phyloP scores from a whole-genome alignment of 208 protist genomes.

The Trypanosoma scelopori region DNA sequence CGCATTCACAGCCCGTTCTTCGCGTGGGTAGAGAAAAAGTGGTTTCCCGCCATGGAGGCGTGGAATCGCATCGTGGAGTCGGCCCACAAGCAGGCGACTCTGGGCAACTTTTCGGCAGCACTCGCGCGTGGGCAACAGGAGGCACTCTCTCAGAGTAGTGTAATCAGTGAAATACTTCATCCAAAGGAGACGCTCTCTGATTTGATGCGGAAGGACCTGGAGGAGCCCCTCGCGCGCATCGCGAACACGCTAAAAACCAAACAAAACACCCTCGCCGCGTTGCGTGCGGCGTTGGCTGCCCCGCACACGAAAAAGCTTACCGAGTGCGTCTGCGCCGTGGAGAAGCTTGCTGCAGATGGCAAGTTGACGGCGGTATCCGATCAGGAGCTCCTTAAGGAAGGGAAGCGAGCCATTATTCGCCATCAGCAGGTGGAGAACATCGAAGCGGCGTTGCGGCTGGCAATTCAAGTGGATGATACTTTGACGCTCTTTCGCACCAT shows the following conservation, averaged over 20 bases:
- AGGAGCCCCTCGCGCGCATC: slow-evolving; percentile 42
- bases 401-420: slow-evolving; percentile 49
- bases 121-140: slow-evolving; percentile 40
- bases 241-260: slow-evolving; percentile 31
- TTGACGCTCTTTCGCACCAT: slow-evolving; percentile 53
- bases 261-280: slow-evolving; percentile 26
- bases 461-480: slow-evolving; percentile 38
- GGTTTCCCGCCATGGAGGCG: slow-evolving; percentile 66
- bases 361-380: slow-evolving; percentile 22
- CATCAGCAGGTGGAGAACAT: slow-evolving; percentile 51
- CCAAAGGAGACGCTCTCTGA: slow-evolving; percentile 57
- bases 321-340: slow-evolving; percentile 27
- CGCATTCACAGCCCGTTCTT: slow-evolving; percentile 47
- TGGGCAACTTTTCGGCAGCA: slow-evolving; percentile 36
- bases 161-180: slow-evolving; percentile 69
- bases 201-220: slow-evolving; percentile 44
- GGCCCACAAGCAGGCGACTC: slow-evolving; percentile 31
- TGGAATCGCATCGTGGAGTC: slow-evolving; percentile 48
- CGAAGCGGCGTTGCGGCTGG: slow-evolving; percentile 24
- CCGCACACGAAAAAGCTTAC: slow-evolving; percentile 12
- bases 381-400: slow-evolving; percentile 31
- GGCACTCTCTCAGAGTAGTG: slow-evolving; percentile 34
- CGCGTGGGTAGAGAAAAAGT: slow-evolving; percentile 56
- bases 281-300: slow-evolving; percentile 32
- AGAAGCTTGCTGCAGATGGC: slow-evolving; percentile 14